These are phyloP conservation scores for Gliomastix tumulicola DNA, from an alignment of 2,329 filamentous ascomycete species.

Conservation along the genomic window DNA sequence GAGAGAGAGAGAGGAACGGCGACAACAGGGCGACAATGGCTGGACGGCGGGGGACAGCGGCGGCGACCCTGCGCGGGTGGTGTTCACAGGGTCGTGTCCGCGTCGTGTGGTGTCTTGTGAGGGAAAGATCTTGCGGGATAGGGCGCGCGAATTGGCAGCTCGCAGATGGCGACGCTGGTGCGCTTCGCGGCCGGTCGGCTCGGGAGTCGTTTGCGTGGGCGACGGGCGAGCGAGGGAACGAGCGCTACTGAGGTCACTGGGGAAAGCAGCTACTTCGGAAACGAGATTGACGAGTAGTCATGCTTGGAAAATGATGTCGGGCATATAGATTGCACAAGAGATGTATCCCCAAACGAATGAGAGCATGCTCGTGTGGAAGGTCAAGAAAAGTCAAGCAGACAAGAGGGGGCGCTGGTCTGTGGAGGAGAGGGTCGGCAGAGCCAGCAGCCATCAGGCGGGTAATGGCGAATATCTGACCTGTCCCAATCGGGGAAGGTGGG, in stretches of 20 bases:
- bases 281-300: slow-evolving; percentile 1
- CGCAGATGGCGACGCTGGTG: background rate
- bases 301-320: slow-evolving; percentile 1
- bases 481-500: too few species aligned
- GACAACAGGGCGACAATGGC: background rate
- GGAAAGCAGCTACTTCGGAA: background rate
- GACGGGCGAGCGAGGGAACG: background rate
- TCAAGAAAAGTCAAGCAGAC: too few species aligned
- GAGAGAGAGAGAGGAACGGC: slow-evolving; percentile 5
- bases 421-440: too few species aligned
- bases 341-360: background rate
- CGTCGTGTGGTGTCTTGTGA: background rate
- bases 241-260: background rate
- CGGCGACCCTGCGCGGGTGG: background rate
- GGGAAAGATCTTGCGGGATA: background rate
- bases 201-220: slow-evolving; percentile 4
- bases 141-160: too few species aligned
- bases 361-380: background rate
- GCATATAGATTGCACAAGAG: background rate
- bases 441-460: too few species aligned
- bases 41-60: background rate
- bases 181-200: background rate
- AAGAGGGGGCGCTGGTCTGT: background rate
- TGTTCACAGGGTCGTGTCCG: background rate
- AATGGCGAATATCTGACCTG: too few species aligned